These are phyloP conservation scores for Caryopteris hybrid DNA, from an alignment of 305 asterid species.

Conservation along the genomic window DNA sequence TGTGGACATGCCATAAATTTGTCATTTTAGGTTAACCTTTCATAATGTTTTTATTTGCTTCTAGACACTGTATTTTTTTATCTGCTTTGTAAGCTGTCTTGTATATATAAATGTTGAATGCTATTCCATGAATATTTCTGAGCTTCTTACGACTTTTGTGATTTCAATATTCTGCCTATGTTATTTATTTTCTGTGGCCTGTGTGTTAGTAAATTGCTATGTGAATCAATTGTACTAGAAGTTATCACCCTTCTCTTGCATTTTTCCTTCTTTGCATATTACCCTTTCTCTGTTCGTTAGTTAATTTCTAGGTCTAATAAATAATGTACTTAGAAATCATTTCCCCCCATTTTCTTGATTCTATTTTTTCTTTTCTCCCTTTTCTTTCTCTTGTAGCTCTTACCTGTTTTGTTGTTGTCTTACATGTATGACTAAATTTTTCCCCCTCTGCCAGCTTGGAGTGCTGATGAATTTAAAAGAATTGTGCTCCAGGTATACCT, in stretches of 20 bases:
- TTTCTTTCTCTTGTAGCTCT: neutral
- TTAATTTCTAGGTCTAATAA: neutral
- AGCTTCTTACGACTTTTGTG: conserved; percentile 3
- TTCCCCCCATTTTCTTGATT: neutral
- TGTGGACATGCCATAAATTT: neutral
- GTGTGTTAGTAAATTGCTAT: neutral
- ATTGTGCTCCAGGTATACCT: conserved; percentile 64
- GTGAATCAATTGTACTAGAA: neutral
- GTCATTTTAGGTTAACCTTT: neutral
- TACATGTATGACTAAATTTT: conserved; percentile 20
- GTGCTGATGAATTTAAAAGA: conserved; percentile 66
- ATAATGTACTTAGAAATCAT: neutral
- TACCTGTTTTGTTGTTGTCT: conserved; percentile 9
- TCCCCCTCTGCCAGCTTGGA: conserved; percentile 60
- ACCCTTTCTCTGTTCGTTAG: neutral
- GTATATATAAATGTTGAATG: neutral
- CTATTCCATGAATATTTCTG: neutral
- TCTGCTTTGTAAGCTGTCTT: neutral
- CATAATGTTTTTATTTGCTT: conserved; percentile 10
- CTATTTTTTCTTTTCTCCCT: neutral
- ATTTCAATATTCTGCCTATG: conserved; percentile 7
- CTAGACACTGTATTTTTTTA: neutral
- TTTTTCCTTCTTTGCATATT: neutral
- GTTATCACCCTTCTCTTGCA: neutral
- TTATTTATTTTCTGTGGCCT: neutral